These are phyloP conservation scores for Graphiopsis chlorocephala DNA, from an alignment of 2,329 filamentous ascomycete genomes.

Conservation along the genomic window DNA sequence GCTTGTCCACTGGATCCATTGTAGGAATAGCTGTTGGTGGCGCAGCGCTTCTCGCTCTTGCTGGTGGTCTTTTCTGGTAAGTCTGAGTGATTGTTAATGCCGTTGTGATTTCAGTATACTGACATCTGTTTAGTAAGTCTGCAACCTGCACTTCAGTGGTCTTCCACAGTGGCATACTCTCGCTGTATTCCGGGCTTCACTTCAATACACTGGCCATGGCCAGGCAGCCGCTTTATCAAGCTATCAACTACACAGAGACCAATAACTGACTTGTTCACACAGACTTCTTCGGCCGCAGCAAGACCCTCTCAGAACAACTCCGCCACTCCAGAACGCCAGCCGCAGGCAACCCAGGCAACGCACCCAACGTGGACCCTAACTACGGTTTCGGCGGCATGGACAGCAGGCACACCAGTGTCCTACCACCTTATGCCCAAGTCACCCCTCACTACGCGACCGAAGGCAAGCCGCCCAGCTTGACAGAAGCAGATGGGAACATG, in stretches of 20 bases:
- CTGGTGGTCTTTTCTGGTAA: conserved; percentile 59
- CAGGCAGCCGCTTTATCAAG: not conserved
- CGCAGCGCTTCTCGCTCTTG: conserved; percentile 57
- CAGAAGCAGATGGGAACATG: conserved; percentile 5
- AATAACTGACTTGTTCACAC: not conserved
- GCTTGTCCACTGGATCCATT: conserved; percentile 41
- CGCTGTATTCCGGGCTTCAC: not conserved
- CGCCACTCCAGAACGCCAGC: not conserved
- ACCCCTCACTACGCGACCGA: not conserved
- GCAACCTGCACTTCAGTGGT: not conserved
- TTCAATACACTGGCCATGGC: not conserved
- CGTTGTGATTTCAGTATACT: not conserved
- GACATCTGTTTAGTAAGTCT: not conserved
- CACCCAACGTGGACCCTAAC: not conserved
- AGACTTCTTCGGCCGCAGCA: conserved; percentile 53
- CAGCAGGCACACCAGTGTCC: conserved; percentile 12
- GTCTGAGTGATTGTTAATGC: not conserved
- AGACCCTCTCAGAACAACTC: conserved; percentile 22
- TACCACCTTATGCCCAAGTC: conserved; percentile 7
- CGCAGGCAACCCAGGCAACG: conserved; percentile 6
- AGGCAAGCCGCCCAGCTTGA: conserved; percentile 1
- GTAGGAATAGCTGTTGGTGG: conserved; percentile 61
- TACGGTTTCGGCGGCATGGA: not conserved
- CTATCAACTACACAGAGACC: not conserved
- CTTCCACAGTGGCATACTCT: no score